Conservation (phyloP, 805 yeast species). For the Wickerhamomyces rabaulensis region DNA sequence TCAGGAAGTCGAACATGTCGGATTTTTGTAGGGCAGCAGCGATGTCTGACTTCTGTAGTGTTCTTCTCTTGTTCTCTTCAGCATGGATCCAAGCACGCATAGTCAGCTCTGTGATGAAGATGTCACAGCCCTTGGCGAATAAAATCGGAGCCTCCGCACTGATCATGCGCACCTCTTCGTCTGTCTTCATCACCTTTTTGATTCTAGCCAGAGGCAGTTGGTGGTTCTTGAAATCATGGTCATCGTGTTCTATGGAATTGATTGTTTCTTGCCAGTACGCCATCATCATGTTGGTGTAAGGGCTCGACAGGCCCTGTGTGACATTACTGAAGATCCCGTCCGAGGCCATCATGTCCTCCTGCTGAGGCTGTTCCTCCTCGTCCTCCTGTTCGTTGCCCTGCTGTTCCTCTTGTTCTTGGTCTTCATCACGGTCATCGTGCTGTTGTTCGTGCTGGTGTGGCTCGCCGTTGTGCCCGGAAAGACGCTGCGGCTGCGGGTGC, state of each 20-base stretch:
- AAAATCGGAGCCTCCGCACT: slow-evolving; percentile 97
- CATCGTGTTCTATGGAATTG: slow-evolving; percentile 78
- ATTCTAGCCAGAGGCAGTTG: slow-evolving; percentile 94
- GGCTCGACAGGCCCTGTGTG: slow-evolving; percentile 84
- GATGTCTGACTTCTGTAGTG: slow-evolving; percentile 89
- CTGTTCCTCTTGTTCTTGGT: slow-evolving; percentile 3
- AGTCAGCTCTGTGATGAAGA: slow-evolving; percentile 92
- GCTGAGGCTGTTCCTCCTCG: slow-evolving; percentile 19
- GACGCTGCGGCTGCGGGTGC: slow-evolving; percentile 4
- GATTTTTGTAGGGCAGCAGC: slow-evolving; percentile 92
- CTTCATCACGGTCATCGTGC: slow-evolving; percentile 1
- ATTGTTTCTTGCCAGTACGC: slow-evolving; percentile 97
- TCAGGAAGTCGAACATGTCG: slow-evolving; percentile 95
- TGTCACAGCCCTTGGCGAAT: slow-evolving; percentile 97
- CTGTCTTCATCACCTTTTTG: slow-evolving; percentile 96
- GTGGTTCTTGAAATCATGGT: slow-evolving; percentile 89
- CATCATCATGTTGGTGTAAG: slow-evolving; percentile 83
- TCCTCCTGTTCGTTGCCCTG: slow-evolving; percentile 18
- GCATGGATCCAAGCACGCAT: slow-evolving; percentile 99
- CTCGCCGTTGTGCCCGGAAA: slow-evolving; percentile 5
- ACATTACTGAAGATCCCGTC: slow-evolving; percentile 81
- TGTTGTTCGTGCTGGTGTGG: slow-evolving; percentile 7
- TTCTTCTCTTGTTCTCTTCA: slow-evolving; percentile 91
- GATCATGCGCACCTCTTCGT: slow-evolving; percentile 95
- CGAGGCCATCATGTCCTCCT: slow-evolving; percentile 33